Base-by-base conservation (phyloP, 208 protist genomes). In the Acanthamoeba rhysodes region DNA sequence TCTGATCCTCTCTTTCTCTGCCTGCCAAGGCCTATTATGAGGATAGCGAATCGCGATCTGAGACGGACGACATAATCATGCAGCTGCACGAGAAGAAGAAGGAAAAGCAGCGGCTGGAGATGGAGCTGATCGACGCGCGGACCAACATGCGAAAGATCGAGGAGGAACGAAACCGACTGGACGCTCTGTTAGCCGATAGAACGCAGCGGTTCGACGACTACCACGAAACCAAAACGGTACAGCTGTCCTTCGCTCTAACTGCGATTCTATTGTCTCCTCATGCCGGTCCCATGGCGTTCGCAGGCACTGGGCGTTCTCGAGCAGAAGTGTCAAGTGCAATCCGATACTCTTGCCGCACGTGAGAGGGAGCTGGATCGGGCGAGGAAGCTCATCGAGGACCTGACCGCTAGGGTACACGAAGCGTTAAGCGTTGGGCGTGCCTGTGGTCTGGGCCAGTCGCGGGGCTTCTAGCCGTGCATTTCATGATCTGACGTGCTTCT, bases 351-450 rank as follows among this genome's bases (percentile, higher is more conserved):
- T 12, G 87, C 57, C 57, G 76, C 87, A 32, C 53, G 87, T 0
- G 87, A 93, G 87, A 93, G 66, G 34, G 87, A 93, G 34, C 66
- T 93, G n/a, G 87, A 93, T 18, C 87, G 87, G 2, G 57, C 66
- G 34, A 93, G 87, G 45, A 93, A 93, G 37, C 64, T 78, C 0
- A 78, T 78, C 16, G 87, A 93, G 18, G 64, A 93, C 24, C 48
- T 93, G 2, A 93, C 87, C 7, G 55, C 57, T 0, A 93, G 70
- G 29, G 80, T 88, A 9, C 0, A 7, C 45, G 45, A 48, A 7
- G 8, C 27, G 37, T 41, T 41, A 41, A 3, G 37, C 59, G 59
- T 68, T 27, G 4, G 4, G 27, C 59, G 18, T n/a, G 27, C 59
- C 4, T n/a, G 22, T 68, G 22, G 22, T 14, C 59, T 29, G 27